Evolutionary conservation across 2,329 filamentous ascomycete species (phyloP).

Genomic region (Colletotrichum aenigma): DNA sequence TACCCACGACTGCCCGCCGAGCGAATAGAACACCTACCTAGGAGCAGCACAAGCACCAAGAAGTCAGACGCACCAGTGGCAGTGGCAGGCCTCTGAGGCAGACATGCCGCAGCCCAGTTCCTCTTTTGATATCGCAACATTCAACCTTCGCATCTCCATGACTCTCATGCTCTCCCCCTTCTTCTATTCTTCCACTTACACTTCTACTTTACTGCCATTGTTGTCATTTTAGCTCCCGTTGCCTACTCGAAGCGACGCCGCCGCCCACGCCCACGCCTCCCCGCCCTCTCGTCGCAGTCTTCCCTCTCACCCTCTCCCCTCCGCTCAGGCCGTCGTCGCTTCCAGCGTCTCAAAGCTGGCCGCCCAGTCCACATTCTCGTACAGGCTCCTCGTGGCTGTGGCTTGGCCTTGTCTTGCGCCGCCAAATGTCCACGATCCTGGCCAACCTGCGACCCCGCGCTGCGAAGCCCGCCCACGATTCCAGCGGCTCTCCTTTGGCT

Average conservation of each 20-base stretch:
- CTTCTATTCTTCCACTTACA: conserved; percentile 5
- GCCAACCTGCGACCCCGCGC: conserved; percentile 20
- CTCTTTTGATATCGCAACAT: conserved; percentile 19
- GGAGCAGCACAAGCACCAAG: background rate
- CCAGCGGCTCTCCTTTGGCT: background rate
- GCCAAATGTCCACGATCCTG: conserved; percentile 21
- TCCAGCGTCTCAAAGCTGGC: conserved; percentile 10
- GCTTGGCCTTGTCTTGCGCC: conserved; percentile 19
- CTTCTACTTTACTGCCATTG: background rate
- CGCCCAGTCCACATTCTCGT: conserved; percentile 10
- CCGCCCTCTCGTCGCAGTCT: background rate
- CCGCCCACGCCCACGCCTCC: background rate
- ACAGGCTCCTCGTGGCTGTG: conserved; percentile 14
- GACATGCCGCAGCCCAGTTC: conserved; percentile 14
- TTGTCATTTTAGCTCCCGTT: conserved; percentile 8
- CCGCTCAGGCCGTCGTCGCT: conserved; percentile 5
- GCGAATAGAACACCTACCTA: background rate
- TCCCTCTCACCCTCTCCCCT: background rate
- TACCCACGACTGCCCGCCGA: background rate
- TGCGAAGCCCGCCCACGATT: conserved; percentile 13
- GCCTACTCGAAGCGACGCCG: background rate
- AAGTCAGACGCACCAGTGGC: background rate
- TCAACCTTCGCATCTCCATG: conserved; percentile 11
- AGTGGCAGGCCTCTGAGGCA: conserved; percentile 18
- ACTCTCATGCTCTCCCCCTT: background rate